phyloP scores from a whole-genome alignment of 2,329 filamentous ascomycete genomes.

The Nectriaceae sp. region DNA sequence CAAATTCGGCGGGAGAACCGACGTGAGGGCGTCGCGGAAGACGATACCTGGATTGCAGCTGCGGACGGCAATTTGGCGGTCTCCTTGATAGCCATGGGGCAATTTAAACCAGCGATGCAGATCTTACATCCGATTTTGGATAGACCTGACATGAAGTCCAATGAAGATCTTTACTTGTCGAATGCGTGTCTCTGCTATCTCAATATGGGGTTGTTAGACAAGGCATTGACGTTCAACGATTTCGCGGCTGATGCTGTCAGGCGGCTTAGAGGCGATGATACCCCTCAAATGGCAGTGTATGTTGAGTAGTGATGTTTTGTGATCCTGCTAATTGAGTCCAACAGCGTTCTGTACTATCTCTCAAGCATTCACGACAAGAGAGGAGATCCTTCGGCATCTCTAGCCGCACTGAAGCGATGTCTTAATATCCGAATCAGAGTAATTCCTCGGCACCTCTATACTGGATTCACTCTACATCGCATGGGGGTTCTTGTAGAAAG shows the following conservation, averaged over 20 bases:
- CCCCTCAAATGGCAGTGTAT: background rate
- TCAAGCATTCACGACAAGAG: background rate
- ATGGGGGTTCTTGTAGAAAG: too few species aligned
- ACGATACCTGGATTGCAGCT: slow-evolving; percentile 2
- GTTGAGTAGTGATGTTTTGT: background rate
- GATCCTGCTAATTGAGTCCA: background rate
- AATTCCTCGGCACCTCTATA: background rate
- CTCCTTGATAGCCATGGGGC: background rate
- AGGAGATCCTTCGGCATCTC: background rate
- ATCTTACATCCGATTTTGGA: background rate
- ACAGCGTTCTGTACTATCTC: background rate
- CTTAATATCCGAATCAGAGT: background rate
- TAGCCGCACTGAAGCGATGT: background rate
- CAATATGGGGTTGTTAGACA: background rate
- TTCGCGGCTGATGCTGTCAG: background rate
- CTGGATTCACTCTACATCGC: background rate
- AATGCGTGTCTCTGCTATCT: slow-evolving; percentile 1
- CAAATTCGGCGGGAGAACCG: background rate
- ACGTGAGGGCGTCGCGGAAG: background rate
- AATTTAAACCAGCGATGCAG: background rate
- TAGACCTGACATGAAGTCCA: background rate
- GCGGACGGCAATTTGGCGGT: slow-evolving; percentile 1
- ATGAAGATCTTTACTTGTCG: slow-evolving; percentile 1
- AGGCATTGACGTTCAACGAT: background rate
- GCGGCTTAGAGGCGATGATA: background rate